phyloP scores from a whole-genome alignment of 345 rosid genomes.

The Angophora floribunda region DNA sequence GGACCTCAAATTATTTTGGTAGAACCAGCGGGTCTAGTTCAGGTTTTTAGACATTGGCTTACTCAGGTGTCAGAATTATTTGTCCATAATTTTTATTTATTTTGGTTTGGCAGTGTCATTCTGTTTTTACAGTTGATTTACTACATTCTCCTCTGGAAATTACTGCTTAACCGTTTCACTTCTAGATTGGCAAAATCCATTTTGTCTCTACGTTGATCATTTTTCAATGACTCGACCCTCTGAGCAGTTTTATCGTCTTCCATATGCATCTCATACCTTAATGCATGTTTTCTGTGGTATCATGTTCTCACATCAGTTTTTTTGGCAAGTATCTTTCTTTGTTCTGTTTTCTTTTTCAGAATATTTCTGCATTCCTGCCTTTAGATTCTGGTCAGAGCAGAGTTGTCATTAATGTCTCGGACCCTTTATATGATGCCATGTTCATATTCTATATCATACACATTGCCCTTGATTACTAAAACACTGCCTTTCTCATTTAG shows the following conservation, averaged over 20 bases:
- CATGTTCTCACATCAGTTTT: background rate
- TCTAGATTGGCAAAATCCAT: background rate
- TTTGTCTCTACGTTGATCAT: background rate
- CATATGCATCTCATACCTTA: background rate
- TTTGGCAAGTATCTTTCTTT: background rate
- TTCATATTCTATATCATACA: background rate
- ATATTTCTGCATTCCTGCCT: background rate
- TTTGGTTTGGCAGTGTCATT: background rate
- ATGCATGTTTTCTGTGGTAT: background rate
- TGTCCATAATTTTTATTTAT: background rate
- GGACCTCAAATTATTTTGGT: background rate
- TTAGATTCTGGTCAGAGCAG: background rate
- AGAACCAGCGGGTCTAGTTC: background rate
- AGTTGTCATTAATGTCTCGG: background rate
- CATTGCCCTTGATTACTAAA: background rate
- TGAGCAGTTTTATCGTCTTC: background rate
- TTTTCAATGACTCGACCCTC: background rate
- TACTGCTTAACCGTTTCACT: background rate
- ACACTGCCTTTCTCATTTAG: constrained; percentile 8
- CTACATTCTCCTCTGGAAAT: background rate
- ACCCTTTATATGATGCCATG: background rate
- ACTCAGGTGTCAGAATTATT: background rate
- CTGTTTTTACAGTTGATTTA: background rate
- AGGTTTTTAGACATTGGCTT: background rate
- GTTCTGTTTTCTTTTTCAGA: background rate